These are phyloP conservation scores for Gracilaria domingensis DNA, from an alignment of 23 red algal genomes.

Conservation along the genomic window DNA sequence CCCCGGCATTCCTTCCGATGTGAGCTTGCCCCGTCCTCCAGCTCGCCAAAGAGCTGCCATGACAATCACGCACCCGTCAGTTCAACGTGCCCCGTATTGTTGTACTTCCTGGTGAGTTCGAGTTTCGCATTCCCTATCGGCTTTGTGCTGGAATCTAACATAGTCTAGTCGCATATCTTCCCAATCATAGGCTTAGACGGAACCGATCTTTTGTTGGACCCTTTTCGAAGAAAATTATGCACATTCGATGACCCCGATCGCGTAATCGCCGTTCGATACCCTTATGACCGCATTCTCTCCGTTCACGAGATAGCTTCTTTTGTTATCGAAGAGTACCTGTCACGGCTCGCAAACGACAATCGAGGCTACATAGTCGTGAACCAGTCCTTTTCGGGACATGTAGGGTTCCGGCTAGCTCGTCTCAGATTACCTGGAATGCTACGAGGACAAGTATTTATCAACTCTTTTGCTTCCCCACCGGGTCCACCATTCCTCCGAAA, in stretches of 20 bases:
- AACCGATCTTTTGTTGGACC: constrained; percentile 34
- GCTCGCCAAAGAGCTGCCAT: background rate
- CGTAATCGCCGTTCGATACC: constrained; percentile 42
- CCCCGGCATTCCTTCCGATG: background rate
- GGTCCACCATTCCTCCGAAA: constrained; percentile 21
- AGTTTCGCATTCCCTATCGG: background rate
- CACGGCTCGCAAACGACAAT: constrained; percentile 13
- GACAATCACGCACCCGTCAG: constrained; percentile 18
- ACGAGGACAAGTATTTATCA: constrained; percentile 45
- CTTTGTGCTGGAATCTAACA: background rate
- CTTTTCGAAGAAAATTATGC: constrained; percentile 19
- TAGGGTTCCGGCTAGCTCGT: constrained; percentile 9
- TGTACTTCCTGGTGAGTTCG: constrained; percentile 30
- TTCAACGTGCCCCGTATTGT: constrained; percentile 31
- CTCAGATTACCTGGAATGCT: constrained; percentile 1
- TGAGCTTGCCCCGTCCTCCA: background rate
- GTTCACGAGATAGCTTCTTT: constrained; percentile 14
- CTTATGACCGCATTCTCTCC: constrained; percentile 20
- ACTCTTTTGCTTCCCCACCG: constrained; percentile 45
- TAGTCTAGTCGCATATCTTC: background rate
- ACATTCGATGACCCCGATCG: constrained; percentile 14
- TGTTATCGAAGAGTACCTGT: constrained; percentile 6
- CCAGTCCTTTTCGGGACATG: constrained; percentile 52
- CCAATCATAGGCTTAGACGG: constrained; percentile 41
- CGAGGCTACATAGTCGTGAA: constrained; percentile 45